Evolutionary conservation across 495 filamentous ascomycete species (phyloP), one percentile per base, ranked within the genome.

Genomic region (Tuber calosporum): DNA sequence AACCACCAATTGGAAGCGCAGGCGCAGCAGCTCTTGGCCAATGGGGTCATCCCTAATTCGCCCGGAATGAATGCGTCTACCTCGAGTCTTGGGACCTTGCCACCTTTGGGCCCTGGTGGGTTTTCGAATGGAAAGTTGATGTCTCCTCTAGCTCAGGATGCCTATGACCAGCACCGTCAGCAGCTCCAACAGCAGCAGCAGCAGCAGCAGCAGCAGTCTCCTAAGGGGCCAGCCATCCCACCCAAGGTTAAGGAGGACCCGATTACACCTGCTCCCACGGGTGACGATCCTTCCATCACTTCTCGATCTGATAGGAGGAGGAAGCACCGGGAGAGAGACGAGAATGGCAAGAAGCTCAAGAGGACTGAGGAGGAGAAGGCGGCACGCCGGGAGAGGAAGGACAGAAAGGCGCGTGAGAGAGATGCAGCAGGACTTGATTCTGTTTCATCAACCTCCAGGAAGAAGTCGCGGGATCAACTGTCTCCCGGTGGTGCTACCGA

Each of bases 101-200:
- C 79, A 62, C 80, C 80, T 17, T 53, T 81, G 69, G 79, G 79
- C n/a, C 79, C 79, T 15, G 79, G 79, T 26, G 79, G 79, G 26
- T 81, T 81, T 43, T 78, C 76, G 11, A 79, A 81, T 69, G 79
- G 79, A 37, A 78, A 81, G 70, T 36, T 81, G 26, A 76, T 81
- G 43, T 81, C 80, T 58, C 80, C 80, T 48, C 68, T 81, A 22
- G 80, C 80, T n/a, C 78, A 80, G 37, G 79, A 81, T 72, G 79
- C 79, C n/a, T 81, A 81, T 67, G 79, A 80, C 66, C 77, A 79
- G 62, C 79, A 81, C 45, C 73, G 76, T 17, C 74, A 76, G 38
- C 79, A 81, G 48, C 74, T 77, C 30, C 42, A 42, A 42, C 39
- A 40, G 39, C 73, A 75, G 39, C 79, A 80, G 58, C 75, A 72